Percentiles rank a stretch among this genome's conserved stretches.
Evolutionary conservation across 495 filamentous ascomycete genomes (phyloP).

Genomic region (Aspergillus steynii): DNA sequence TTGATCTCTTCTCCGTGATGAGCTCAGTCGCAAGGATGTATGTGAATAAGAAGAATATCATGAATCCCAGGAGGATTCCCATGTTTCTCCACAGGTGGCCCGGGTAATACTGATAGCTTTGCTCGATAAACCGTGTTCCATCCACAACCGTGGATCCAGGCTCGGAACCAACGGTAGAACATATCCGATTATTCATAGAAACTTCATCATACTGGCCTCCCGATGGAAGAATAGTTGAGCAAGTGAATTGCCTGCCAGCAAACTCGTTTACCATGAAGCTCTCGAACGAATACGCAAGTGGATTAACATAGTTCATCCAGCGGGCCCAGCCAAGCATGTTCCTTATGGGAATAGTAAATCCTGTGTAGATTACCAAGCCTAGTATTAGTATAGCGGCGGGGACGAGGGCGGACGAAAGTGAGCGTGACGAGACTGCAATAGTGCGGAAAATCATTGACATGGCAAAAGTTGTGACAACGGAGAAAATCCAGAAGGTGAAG

Average conservation of each 20-base stretch:
- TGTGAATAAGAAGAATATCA: slow-evolving; percentile 58
- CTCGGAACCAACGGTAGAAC: slow-evolving; percentile 54
- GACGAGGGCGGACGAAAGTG: slow-evolving; percentile 53
- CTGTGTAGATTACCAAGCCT: slow-evolving; percentile 52
- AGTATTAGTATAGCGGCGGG: slow-evolving; percentile 52
- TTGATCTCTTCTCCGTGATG: slow-evolving; percentile 49
- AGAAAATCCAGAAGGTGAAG: slow-evolving; percentile 62
- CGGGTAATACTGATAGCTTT: slow-evolving; percentile 56
- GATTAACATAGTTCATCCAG: slow-evolving; percentile 55
- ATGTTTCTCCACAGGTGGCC: slow-evolving; percentile 70
- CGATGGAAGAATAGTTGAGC: slow-evolving; percentile 46
- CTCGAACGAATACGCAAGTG: slow-evolving; percentile 53
- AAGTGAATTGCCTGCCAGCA: slow-evolving; percentile 52
- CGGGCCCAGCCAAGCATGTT: slow-evolving; percentile 57
- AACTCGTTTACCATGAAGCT: slow-evolving; percentile 62
- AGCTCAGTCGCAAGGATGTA: slow-evolving; percentile 48
- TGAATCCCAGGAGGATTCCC: slow-evolving; percentile 67
- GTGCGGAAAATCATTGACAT: slow-evolving; percentile 61
- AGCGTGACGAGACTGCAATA: slow-evolving; percentile 49
- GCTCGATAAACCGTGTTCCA: slow-evolving; percentile 52
- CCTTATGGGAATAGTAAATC: slow-evolving; percentile 49
- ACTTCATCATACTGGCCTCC: slow-evolving; percentile 30
- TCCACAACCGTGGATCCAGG: slow-evolving; percentile 49
- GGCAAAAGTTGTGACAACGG: slow-evolving; percentile 55
- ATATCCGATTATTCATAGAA: slow-evolving; percentile 38